Evolutionary conservation across 2,329 filamentous ascomycete genomes (phyloP).

Genomic region (Rutstroemia sp.): DNA sequence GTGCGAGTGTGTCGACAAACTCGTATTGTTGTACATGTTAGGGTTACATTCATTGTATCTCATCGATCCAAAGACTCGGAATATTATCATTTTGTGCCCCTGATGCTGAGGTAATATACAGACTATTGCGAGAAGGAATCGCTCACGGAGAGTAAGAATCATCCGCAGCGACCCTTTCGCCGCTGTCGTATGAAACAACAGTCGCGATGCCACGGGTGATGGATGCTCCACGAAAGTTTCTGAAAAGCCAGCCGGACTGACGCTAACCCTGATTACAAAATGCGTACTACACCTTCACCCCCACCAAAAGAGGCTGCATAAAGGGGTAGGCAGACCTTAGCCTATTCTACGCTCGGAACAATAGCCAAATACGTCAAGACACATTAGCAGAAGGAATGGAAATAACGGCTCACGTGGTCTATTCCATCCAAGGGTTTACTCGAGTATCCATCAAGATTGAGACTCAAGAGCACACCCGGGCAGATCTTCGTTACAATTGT

Average conservation of each 20-base stretch:
- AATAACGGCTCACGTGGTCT: constrained; percentile 1
- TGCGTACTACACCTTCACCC: neutral
- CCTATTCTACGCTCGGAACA: neutral
- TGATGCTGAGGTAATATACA: neutral
- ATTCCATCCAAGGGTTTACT: neutral
- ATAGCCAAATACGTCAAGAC: constrained; percentile 5
- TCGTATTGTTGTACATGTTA: neutral
- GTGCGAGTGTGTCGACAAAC: neutral
- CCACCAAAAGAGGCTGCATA: constrained; percentile 7
- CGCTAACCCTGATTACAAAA: neutral
- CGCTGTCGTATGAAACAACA: constrained; percentile 1
- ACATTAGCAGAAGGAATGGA: constrained; percentile 1
- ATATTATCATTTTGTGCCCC: neutral
- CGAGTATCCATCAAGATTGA: neutral
- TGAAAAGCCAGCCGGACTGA: neutral
- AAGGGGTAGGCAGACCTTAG: constrained; percentile 6
- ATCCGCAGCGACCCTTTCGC: neutral
- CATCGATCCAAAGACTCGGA: neutral
- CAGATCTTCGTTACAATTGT: neutral
- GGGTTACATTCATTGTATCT: no score
- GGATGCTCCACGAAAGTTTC: neutral
- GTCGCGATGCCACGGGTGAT: neutral
- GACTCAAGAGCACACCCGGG: neutral
- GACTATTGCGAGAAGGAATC: neutral
- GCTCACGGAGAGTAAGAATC: neutral